phyloP scores from a whole-genome alignment of 2,329 filamentous ascomycete genomes.

The Lasiodiplodia hormozganensis region DNA sequence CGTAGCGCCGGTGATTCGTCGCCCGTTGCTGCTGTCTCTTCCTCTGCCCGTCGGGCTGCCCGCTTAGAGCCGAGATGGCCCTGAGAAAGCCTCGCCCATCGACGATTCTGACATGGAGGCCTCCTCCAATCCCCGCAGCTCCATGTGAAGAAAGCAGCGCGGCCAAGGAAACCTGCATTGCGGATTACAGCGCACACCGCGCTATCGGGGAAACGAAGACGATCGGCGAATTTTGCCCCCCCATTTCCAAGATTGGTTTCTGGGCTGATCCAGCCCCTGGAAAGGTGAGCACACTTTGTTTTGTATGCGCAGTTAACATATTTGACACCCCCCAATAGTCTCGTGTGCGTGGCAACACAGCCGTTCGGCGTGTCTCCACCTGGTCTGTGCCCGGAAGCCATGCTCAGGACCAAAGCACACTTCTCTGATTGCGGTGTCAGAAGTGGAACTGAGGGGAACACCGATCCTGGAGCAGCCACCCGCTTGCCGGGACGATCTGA shows the following conservation, averaged over 20 bases:
- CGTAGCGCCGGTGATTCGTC: conserved; percentile 24
- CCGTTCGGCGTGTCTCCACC: conserved; percentile 11
- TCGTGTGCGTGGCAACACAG: conserved; percentile 20
- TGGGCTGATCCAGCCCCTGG: conserved; percentile 22
- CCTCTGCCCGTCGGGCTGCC: background rate
- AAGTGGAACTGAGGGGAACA: background rate
- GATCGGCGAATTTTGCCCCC: conserved; percentile 25
- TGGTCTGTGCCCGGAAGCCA: conserved; percentile 22
- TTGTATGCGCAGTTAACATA: conserved; percentile 24
- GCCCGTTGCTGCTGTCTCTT: conserved; percentile 10
- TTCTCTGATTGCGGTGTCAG: conserved; percentile 15
- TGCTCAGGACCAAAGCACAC: conserved; percentile 1
- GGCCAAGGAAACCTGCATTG: conserved; percentile 15
- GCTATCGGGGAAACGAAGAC: conserved; percentile 22
- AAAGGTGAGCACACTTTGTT: conserved; percentile 26
- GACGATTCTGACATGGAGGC: conserved; percentile 6
- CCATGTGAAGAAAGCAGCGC: conserved; percentile 16
- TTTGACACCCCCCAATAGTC: conserved; percentile 25
- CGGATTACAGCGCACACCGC: conserved; percentile 19
- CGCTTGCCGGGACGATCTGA: conserved; percentile 7
- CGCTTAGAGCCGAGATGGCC: background rate
- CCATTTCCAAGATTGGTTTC: conserved; percentile 15
- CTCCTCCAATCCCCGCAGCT: conserved; percentile 18
- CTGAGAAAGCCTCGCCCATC: conserved; percentile 5
- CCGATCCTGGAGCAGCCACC: conserved; percentile 3